Evolutionary conservation across 208 protist species (phyloP), one percentile per base, ranked within the genome.

Genomic region (Perkinsela sp.): DNA sequence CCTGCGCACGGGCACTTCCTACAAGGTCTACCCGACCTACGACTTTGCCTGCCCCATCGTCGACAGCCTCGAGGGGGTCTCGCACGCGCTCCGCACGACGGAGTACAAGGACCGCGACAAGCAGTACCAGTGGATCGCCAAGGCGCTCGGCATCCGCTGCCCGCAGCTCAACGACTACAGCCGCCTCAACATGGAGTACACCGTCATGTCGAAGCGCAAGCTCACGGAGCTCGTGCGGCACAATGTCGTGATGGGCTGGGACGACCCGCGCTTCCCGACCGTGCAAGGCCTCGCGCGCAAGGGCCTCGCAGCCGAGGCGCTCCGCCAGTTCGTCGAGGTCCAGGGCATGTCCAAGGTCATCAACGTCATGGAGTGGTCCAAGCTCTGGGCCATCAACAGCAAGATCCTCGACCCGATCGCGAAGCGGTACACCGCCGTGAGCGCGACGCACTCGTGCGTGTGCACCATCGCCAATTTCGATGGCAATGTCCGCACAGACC

Each of bases 11-110:
- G 93, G 88, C 31, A 78, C 70, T n/a, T 83, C 93, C 74, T 87
- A 91, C 66, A 89, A 90, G 70, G 83, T 94, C 72, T 92, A 98
- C 77, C 96, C 96, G 30, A 96, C 93, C 0, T 99, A 99, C 79
- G 97, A 99, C 76, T 97, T 99, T 75, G 95, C 92, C 67, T 98
- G 95, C 81, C 96, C 97, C 1, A 92, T 98, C 68, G 86, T 99
- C 66, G 97, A 99, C 76, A 91, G 83, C 1, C 48, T 97, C 29
- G 96, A 98, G 76, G 96, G 96, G 67, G 93, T 99, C 1, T 98
- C 96, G 0, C 96, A 98, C 75, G 93, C 96, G 16, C 84, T 99
- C 22, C 79, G 97, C 32, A 97, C 96, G 0, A 94, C 83, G 75
- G 95, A 98, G 77, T 99, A 98, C 81, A 85, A 96, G 70, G 96